A percentile compares a stretch with the other conserved stretches of the same genome.
These are phyloP conservation scores for Cucurbita moschata DNA, from an alignment of 306 rosid species.

Conservation along the genomic window DNA sequence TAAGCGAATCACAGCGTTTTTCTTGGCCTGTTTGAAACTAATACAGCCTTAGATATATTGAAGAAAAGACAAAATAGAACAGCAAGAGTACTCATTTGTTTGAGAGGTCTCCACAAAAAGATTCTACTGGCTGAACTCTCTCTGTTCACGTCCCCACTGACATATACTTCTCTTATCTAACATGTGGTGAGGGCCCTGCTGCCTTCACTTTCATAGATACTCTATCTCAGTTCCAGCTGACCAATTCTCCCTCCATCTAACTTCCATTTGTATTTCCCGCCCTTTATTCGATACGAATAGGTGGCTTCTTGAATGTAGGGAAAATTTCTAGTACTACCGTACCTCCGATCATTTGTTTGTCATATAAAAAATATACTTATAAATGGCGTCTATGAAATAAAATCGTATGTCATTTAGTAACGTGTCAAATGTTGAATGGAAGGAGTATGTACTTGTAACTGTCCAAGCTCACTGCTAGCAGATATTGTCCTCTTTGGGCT, in stretches of 20 bases:
- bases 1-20: too few species aligned
- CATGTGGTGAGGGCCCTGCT: neutral
- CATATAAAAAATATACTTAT: too few species aligned
- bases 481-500: too few species aligned
- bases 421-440: neutral
- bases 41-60: neutral
- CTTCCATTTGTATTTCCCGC: neutral
- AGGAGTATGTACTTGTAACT: neutral
- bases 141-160: neutral
- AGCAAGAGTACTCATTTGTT: neutral
- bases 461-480: too few species aligned
- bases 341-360: neutral
- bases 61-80: neutral
- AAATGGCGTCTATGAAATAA: neutral
- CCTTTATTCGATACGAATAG: neutral
- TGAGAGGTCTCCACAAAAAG: neutral
- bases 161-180: neutral
- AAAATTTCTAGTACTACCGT: too few species aligned
- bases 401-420: too few species aligned
- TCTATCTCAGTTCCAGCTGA: neutral
- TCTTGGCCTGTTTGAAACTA: too few species aligned
- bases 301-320: neutral
- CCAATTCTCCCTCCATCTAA: neutral
- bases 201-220: neutral
- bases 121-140: neutral